Percentiles rank a stretch among this genome's conserved stretches.
These are phyloP conservation scores for Termitomyces sp. DNA, from an alignment of 768 basidiomycete species.

Conservation along the genomic window DNA sequence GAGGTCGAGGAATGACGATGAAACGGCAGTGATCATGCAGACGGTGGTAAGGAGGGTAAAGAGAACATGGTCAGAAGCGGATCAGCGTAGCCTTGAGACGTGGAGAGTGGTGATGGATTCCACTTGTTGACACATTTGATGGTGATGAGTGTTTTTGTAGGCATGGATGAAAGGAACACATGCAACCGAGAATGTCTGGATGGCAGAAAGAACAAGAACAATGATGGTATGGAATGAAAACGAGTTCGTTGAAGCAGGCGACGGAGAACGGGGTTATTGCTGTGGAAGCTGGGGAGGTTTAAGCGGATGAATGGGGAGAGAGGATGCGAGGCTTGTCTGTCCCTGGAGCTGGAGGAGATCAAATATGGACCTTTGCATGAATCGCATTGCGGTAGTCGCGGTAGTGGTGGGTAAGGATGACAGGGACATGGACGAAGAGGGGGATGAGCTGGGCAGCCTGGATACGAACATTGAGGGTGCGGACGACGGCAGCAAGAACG, in stretches of 20 bases:
- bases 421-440: slow-evolving; percentile 61
- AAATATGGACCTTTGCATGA: slow-evolving; percentile 69
- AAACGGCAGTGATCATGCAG: slow-evolving; percentile 41
- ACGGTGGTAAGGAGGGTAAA: slow-evolving; percentile 40
- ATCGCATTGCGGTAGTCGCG: slow-evolving; percentile 85
- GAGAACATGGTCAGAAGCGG: slow-evolving; percentile 43
- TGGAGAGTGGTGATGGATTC: slow-evolving; percentile 10
- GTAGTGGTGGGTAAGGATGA: slow-evolving; percentile 71
- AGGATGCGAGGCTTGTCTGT: slow-evolving; percentile 21
- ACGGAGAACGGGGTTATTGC: slow-evolving; percentile 22
- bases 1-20: slow-evolving; percentile 57
- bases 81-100: slow-evolving; percentile 33
- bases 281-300: slow-evolving; percentile 16
- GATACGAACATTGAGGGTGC: slow-evolving; percentile 55
- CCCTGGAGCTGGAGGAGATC: slow-evolving; percentile 56
- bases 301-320: slow-evolving; percentile 1
- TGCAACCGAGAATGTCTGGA: slow-evolving; percentile 67
- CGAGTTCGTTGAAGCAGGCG: slow-evolving; percentile 22
- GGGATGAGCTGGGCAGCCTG: slow-evolving; percentile 51
- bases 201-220: slow-evolving; percentile 67
- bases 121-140: slow-evolving; percentile 61
- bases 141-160: slow-evolving; percentile 64
- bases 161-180: slow-evolving; percentile 65
- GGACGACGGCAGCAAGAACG: slow-evolving; percentile 55
- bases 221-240: slow-evolving; percentile 46